Evolutionary conservation across 2,329 filamentous ascomycete species (phyloP), one percentile per base, ranked within the genome.

Genomic region (Falciphora oryzae): DNA sequence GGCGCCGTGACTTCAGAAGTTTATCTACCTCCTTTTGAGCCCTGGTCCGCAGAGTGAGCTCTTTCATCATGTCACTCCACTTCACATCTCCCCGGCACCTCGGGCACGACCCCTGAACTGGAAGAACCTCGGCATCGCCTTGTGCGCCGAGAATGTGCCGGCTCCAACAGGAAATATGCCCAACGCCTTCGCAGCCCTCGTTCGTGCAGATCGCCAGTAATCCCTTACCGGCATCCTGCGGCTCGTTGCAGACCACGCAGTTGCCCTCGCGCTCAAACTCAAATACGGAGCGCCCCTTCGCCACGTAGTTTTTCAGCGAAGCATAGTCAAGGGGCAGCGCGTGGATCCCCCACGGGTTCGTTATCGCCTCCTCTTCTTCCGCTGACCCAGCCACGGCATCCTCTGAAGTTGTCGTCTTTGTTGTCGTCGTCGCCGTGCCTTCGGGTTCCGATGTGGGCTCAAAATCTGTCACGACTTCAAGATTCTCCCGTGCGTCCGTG

Each of bases 21-120:
- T 86, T 86, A 57, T 87, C 83, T 1, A 93, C 78, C 68, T 93
- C 89, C 65, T 89, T 89, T 64, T 82, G 76, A 0, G 89, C 93
- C 29, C 91, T 83, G 50, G 85, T 79, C 38, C 94, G 83, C 61
- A 97, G 77, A 62, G 84, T 95, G 69, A 96, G 76, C 73, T 96
- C 93, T 72, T 88, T 93, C 78, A 96, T 89, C 77, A 97, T 85
- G 61, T 90, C 85, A 0, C 82, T 80, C 94, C 94, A 98, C 62
- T 80, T 74, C 2, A 93, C 77, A 5, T 79, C 75, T 0, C 80
- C 79, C 1, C 81, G 76, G 72, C 94, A 98, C 27, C 78, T 77
- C 0, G 92, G 92, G 76, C 94, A 98, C 2, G 71, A 75, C 2
- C 92, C 93, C 44, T 80, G 73, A 1, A 84, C 79, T 0, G 94